Evolutionary conservation across 169 alveolate species (phyloP).

Genomic region (Eimeria acervulina): DNA sequence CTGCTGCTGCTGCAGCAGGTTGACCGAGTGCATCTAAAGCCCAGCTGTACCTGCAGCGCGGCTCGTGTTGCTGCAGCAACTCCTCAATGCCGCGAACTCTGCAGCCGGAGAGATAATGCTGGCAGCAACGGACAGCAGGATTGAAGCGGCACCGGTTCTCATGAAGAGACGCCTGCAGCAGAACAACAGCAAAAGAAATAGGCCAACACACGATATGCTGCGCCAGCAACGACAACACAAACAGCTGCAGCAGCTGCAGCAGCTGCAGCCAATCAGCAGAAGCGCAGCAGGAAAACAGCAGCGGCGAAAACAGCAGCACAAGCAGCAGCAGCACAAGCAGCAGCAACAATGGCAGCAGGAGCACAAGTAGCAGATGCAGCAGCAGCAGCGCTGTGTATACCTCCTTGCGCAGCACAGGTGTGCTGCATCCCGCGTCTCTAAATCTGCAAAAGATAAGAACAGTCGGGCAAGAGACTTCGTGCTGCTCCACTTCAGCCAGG

Average conservation of each 20-base stretch:
- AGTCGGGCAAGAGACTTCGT: constrained; percentile 70
- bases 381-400: constrained; percentile 1
- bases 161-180: constrained; percentile 80
- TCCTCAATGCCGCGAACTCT: constrained; percentile 83
- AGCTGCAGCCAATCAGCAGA: not conserved
- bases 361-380: not conserved
- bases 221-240: not conserved
- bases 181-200: not conserved
- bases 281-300: not conserved
- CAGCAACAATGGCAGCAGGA: not conserved
- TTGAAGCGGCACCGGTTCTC: constrained; percentile 84
- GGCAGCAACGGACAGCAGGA: constrained; percentile 82
- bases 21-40: too few species aligned
- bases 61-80: constrained; percentile 81
- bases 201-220: not conserved
- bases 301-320: not conserved
- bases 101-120: constrained; percentile 82
- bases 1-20: not conserved
- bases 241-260: not conserved
- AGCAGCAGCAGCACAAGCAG: not conserved
- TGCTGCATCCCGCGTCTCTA: constrained; percentile 78
- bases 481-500: constrained; percentile 53
- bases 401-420: constrained; percentile 76
- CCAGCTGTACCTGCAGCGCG: constrained; percentile 80
- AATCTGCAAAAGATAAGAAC: constrained; percentile 77